These are phyloP conservation scores for Aspergillus tamarii DNA, from an alignment of 2,329 filamentous ascomycete species.

Conservation along the genomic window DNA sequence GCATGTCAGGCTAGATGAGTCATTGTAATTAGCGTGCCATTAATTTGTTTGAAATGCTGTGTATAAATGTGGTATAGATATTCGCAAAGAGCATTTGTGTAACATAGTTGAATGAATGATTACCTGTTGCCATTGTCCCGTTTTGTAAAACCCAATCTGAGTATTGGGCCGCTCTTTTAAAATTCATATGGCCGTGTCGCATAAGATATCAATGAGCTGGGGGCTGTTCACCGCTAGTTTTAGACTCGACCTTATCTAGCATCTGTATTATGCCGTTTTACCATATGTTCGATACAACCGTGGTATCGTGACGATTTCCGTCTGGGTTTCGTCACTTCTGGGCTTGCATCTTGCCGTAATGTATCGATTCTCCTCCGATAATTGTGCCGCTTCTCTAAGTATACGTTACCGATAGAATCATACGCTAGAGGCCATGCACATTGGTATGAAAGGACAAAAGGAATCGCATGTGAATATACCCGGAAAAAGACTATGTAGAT, in stretches of 20 bases:
- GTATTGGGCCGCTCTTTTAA: background rate
- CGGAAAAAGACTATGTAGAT: conserved; percentile 32
- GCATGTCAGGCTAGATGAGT: conserved; percentile 12
- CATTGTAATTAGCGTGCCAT: conserved; percentile 7
- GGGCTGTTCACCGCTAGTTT: background rate
- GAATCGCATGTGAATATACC: conserved; percentile 35
- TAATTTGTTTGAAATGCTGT: conserved; percentile 5
- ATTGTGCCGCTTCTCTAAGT: background rate
- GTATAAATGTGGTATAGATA: conserved; percentile 1
- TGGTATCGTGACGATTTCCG: background rate
- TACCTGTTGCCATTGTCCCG: background rate
- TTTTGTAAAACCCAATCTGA: background rate
- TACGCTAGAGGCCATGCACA: background rate
- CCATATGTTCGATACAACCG: background rate
- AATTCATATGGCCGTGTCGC: background rate
- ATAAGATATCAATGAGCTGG: background rate
- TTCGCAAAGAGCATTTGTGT: conserved; percentile 4
- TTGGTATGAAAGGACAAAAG: conserved; percentile 25
- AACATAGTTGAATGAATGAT: conserved; percentile 2
- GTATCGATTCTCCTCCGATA: background rate
- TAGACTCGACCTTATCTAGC: background rate
- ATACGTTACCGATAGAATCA: background rate
- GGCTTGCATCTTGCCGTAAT: background rate
- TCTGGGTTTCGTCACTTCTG: background rate
- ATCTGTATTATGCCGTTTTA: background rate